Evolutionary conservation across 2,329 filamentous ascomycete species (phyloP), one percentile per base, ranked within the genome.

Genomic region (Clarireedia paspali): DNA sequence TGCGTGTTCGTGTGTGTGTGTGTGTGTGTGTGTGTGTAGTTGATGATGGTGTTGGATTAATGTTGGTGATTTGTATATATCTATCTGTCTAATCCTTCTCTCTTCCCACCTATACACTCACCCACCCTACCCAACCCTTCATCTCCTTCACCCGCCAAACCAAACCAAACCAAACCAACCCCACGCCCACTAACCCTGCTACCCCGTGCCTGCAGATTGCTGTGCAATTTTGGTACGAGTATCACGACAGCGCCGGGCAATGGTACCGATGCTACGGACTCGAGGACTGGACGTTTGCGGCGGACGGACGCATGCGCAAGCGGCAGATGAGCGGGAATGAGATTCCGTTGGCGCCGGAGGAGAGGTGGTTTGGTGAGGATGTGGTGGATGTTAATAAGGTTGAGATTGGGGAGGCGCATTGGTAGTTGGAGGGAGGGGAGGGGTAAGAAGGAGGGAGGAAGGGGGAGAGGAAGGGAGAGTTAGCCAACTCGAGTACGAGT

Each of bases 221-320:
- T 1, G 90, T 95, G 23, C 89, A 95, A 67, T 95, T 94, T 70
- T 95, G 89, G 89, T 69, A 69, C 46, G 67, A 69, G 51, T 95
- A 92, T 66, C 87, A 95, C 70, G 88, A 92, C 65, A 72, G 72
- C 6, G 64, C 76, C 1, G 85, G 87, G 39, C 83, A 89, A 69
- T 95, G 89, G 89, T 91, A 87, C 78, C 78, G 89, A n/a, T 91
- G 87, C 46, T 95, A 95, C 66, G 90, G 90, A 0, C 78, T 95
- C 10, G 87, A 90, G 66, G 85, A 90, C 67, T 89, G 86, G 87
- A 89, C 85, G 0, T 89, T 89, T 70, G 83, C 82, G 0, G 75
- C 78, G 1, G 80, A 88, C 63, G 87, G 87, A 0, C 72, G 82
- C 50, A 90, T 89, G 86, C 74, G 80, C 58, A 89, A 89, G 76